Percentiles rank a stretch among this genome's conserved stretches.
Conservation (phyloP, 768 basidiomycete species). For the Melanogaster broomeanus region DNA sequence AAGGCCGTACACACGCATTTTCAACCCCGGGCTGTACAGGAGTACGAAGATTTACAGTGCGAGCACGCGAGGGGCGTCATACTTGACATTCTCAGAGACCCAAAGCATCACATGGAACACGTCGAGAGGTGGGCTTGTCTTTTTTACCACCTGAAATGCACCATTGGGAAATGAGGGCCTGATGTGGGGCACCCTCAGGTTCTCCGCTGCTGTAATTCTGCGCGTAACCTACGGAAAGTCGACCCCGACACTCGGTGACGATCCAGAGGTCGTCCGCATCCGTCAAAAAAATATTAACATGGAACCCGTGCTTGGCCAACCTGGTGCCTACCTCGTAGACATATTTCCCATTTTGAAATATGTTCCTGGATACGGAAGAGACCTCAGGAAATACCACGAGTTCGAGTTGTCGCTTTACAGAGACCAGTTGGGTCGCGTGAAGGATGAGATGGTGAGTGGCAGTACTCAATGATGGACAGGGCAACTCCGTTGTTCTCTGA, state of each 20-base stretch:
- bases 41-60: slow-evolving; percentile 47
- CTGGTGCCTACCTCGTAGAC: slow-evolving; percentile 54
- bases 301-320: slow-evolving; percentile 35
- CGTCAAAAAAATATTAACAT: slow-evolving; percentile 21
- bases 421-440: slow-evolving; percentile 44
- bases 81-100: no score
- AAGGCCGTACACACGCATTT: slow-evolving; percentile 57
- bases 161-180: not conserved
- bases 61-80: slow-evolving; percentile 25
- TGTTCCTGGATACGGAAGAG: no score
- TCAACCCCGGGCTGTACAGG: slow-evolving; percentile 46
- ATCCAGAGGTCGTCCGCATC: no score
- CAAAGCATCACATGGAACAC: slow-evolving; percentile 10
- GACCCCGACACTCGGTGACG: no score
- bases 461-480: not conserved
- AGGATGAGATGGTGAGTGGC: slow-evolving; percentile 39
- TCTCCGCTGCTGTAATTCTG: slow-evolving; percentile 20
- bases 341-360: no score
- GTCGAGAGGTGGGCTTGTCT: slow-evolving; percentile 11
- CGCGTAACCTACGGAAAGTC: slow-evolving; percentile 26
- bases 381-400: no score
- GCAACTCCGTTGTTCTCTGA: not conserved
- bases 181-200: slow-evolving; percentile 10
- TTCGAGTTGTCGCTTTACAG: no score
- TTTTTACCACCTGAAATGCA: not conserved